phyloP scores from a whole-genome alignment of 305 asterid genomes.

The Fraxinus floribunda region DNA sequence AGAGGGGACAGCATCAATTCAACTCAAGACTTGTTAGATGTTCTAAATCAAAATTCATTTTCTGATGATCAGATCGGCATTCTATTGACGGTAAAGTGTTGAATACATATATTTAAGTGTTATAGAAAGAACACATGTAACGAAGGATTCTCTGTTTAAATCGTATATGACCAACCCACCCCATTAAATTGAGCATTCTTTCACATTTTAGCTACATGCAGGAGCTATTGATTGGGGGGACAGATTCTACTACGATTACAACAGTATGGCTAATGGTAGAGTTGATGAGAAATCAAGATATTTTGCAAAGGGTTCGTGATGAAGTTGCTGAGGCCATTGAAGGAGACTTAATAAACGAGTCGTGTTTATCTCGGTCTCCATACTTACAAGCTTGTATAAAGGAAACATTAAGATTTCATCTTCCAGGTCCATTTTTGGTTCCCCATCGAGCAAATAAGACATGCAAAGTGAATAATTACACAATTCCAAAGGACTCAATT shows the following conservation, averaged over 20 bases:
- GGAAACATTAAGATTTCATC: constrained; percentile 20
- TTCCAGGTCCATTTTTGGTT: constrained; percentile 20
- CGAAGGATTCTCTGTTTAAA: neutral
- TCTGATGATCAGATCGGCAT: constrained; percentile 16
- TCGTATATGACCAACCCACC: too few relatives aligned
- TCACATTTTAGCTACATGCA: neutral
- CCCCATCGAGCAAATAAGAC: constrained; percentile 20
- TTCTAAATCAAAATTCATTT: neutral
- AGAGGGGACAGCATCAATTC: neutral
- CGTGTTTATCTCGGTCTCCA: neutral
- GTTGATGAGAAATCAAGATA: constrained; percentile 15
- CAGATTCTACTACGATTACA: constrained; percentile 8
- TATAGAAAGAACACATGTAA: too few relatives aligned
- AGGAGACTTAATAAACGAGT: neutral
- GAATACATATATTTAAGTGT: neutral
- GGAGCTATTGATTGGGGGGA: constrained; percentile 16
- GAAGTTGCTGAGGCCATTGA: constrained; percentile 18
- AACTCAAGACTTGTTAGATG: constrained; percentile 18
- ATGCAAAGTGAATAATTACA: neutral
- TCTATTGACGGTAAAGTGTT: neutral
- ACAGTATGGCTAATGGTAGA: constrained; percentile 22
- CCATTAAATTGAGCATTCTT: neutral
- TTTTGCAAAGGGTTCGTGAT: constrained; percentile 2
- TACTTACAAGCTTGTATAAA: constrained; percentile 27
- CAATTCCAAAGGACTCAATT: constrained; percentile 17